Conservation (phyloP, 345 rosid species). For the Camelina hispida region DNA sequence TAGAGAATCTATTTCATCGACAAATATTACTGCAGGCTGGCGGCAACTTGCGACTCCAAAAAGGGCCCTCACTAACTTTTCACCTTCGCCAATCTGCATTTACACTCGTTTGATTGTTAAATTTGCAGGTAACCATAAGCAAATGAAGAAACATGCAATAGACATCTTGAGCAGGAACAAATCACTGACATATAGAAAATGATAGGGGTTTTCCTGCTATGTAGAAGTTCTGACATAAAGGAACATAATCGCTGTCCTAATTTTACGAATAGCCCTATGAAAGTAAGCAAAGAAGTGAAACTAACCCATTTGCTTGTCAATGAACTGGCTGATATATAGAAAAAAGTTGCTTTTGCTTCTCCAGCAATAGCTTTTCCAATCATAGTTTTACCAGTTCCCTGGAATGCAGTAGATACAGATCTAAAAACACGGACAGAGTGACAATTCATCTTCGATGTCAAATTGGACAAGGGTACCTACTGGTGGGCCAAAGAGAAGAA, state of each 20-base stretch:
- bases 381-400: conserved; percentile 99
- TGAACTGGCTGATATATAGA: conserved; percentile 97
- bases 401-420: conserved; percentile 31
- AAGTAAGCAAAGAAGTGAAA: conserved; percentile 28
- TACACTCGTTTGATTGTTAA: conserved; percentile 10
- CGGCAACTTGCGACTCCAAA: conserved; percentile 99
- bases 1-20: conserved; percentile 96
- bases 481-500: conserved; percentile 98
- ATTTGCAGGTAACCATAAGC: not conserved
- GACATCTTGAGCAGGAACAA: conserved; percentile 17
- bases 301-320: conserved; percentile 99
- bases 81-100: conserved; percentile 96
- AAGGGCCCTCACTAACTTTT: conserved; percentile 96
- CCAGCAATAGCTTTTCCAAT: conserved; percentile 99
- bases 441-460: conserved; percentile 20
- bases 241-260: not conserved
- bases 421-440: conserved; percentile 25
- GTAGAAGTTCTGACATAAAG: conserved; percentile 2
- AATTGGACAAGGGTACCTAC: conserved; percentile 53
- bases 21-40: conserved; percentile 99
- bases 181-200: not conserved
- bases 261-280: not conserved
- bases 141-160: conserved; percentile 15
- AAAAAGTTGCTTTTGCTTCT: conserved; percentile 98
- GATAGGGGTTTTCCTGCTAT: not conserved